Percentiles rank a stretch among this genome's conserved stretches.
These are phyloP conservation scores for Paramecium caudatum DNA, from an alignment of 73 alveolate species.

Conservation along the genomic window DNA sequence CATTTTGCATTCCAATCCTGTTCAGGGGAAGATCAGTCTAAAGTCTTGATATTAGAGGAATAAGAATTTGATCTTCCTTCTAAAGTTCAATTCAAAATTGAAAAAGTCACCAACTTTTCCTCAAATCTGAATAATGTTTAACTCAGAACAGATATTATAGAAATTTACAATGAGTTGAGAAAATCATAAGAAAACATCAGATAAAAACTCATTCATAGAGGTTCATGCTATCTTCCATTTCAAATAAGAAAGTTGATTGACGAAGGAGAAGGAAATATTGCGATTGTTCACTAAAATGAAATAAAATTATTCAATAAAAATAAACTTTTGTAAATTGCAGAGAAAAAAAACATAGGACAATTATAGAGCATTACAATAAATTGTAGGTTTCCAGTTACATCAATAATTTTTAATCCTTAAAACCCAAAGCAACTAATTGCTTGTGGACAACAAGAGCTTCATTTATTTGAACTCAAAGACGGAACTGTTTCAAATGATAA, in stretches of 20 bases:
- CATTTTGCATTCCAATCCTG: not conserved
- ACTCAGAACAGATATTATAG: constrained; percentile 44
- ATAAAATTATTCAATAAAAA: not conserved
- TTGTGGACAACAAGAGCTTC: not conserved
- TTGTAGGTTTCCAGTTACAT: not conserved
- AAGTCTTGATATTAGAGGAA: not conserved
- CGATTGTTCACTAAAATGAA: constrained; percentile 11
- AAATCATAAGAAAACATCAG: not conserved
- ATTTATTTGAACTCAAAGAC: constrained; percentile 19
- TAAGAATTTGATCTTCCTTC: constrained; percentile 4
- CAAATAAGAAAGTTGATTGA: constrained; percentile 27
- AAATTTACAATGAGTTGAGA: constrained; percentile 20
- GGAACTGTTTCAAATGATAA: constrained; percentile 16
- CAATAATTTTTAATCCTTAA: constrained; percentile 24
- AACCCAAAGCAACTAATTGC: constrained; percentile 14
- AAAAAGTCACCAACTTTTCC: not conserved
- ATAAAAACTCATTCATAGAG: not conserved
- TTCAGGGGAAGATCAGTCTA: not conserved
- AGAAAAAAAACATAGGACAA: not conserved
- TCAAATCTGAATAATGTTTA: not conserved
- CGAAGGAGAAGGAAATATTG: constrained; percentile 41
- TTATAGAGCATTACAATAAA: not conserved
- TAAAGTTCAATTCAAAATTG: not conserved
- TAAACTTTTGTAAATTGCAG: not conserved
- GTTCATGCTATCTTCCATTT: not conserved